Evolutionary conservation across 73 alveolate species (phyloP), one percentile per base, ranked within the genome.

Genomic region (Symbiodinium pilosum): DNA sequence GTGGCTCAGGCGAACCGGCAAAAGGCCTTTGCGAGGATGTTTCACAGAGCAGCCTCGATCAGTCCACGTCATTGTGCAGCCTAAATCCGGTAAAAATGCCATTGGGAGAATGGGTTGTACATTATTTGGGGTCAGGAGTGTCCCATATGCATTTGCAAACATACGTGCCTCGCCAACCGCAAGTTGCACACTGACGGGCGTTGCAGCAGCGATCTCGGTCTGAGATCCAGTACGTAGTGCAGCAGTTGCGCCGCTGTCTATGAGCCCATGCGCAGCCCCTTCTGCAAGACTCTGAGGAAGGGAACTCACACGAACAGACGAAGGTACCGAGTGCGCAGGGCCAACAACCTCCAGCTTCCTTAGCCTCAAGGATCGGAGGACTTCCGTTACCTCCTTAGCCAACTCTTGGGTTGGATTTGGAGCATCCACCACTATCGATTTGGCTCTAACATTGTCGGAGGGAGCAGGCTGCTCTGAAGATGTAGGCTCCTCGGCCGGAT

Each of bases 241-340:
- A 20, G 34, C 47, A 4, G 86, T 75, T 4, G 86, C 86, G 14
- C 86, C 86, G 34, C 86, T 41, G 44, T 75, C 86, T n/a, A 75
- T 24, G 30, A 75, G 44, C 86, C 59, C 59, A n/a, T n/a, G n/a
- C n/a, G n/a, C n/a, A n/a, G n/a, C n/a, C n/a, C n/a, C n/a, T n/a
- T n/a, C n/a, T n/a, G n/a, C n/a, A n/a, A n/a, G n/a, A n/a, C n/a
- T n/a, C n/a, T n/a, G n/a, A n/a, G n/a, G n/a, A n/a, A 14, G 14
- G 14, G 59, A 6, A 6, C 14, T 47, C 59, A 47, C 59, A 47
- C 14, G 59, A 14, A 47, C 14, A 9, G 14, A 47, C 59, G 59
- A 14, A 47, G 14, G 59, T 14, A 6, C 14, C 21, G 6, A 14
- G 21, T 47, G 59, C 21, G 21, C 59, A 47, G 6, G 21, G 14